A percentile compares a stretch with the other conserved stretches of the same genome.
phyloP scores from a whole-genome alignment of 202 grass and related monocot genomes.

The Schoenoplectus tabernaemontani region DNA sequence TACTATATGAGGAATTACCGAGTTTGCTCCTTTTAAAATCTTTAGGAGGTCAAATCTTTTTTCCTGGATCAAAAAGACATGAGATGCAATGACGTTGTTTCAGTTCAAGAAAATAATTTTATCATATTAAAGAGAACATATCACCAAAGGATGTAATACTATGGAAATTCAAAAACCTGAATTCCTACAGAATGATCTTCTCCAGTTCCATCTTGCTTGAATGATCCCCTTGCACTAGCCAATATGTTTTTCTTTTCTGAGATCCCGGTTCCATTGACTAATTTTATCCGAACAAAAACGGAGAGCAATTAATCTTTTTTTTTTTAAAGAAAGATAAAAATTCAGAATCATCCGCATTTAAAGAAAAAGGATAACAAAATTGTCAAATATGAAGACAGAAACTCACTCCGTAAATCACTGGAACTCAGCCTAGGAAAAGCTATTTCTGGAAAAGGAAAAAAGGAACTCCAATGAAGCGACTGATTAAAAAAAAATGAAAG shows the following conservation, averaged over 20 bases:
- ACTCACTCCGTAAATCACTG: neutral
- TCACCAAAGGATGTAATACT: neutral
- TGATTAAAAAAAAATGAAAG: neutral
- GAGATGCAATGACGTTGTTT: neutral
- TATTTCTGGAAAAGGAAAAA: neutral
- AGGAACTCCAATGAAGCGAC: neutral
- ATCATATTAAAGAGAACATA: neutral
- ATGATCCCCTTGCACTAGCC: constrained; percentile 33
- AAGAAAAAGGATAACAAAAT: neutral
- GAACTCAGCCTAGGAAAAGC: constrained; percentile 13
- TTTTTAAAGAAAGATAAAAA: neutral
- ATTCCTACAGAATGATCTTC: constrained; percentile 8
- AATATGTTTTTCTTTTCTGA: constrained; percentile 10
- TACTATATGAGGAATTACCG: constrained; percentile 73
- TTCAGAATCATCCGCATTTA: neutral
- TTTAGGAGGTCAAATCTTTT: constrained; percentile 38
- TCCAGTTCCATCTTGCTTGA: constrained; percentile 26
- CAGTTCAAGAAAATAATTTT: neutral
- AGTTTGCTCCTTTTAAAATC: constrained; percentile 61
- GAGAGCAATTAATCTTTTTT: neutral
- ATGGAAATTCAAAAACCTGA: constrained; percentile 32
- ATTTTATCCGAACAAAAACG: constrained; percentile 16
- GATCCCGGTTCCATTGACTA: constrained; percentile 29
- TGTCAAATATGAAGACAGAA: neutral
- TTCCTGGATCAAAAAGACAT: constrained; percentile 16